phyloP scores from a whole-genome alignment of 1,139 yeast species.

The Cylindricascospora bacillispora region DNA sequence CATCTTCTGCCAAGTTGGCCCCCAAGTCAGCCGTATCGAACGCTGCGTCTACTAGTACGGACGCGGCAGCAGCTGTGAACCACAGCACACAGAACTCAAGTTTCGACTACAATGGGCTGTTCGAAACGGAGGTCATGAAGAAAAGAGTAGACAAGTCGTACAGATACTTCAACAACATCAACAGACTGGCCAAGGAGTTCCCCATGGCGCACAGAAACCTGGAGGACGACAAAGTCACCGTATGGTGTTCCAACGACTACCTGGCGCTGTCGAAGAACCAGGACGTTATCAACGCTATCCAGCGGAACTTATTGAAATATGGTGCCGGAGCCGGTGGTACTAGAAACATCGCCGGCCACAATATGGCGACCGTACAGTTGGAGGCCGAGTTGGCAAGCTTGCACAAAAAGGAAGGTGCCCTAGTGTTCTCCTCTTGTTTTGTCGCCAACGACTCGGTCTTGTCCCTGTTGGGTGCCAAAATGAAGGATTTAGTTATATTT shows the following conservation, averaged over 20 bases:
- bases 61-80: conserved; percentile 17
- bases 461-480: conserved; percentile 78
- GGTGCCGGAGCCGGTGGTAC: conserved; percentile 99
- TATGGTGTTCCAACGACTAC: conserved; percentile 98
- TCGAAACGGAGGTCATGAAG: conserved; percentile 48
- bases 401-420: conserved; percentile 90
- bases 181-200: conserved; percentile 85
- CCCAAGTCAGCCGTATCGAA: conserved; percentile 28
- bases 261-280: conserved; percentile 85
- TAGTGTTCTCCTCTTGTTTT: conserved; percentile 89
- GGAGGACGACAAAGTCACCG: conserved; percentile 79
- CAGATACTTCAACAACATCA: conserved; percentile 92
- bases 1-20: conserved; percentile 6
- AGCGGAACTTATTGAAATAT: conserved; percentile 66
- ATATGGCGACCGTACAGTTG: conserved; percentile 69
- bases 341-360: conserved; percentile 96
- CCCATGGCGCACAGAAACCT: conserved; percentile 78
- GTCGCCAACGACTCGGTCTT: conserved; percentile 97
- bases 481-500: conserved; percentile 81
- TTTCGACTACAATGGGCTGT: conserved; percentile 56
- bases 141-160: conserved; percentile 85
- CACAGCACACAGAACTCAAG: conserved; percentile 31
- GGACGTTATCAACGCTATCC: conserved; percentile 64
- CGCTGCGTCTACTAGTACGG: conserved; percentile 29
- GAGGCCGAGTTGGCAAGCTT: conserved; percentile 81